Evolutionary conservation across 306 rosid species (phyloP), one percentile per base, ranked within the genome.

Genomic region (Acacia confusa): DNA sequence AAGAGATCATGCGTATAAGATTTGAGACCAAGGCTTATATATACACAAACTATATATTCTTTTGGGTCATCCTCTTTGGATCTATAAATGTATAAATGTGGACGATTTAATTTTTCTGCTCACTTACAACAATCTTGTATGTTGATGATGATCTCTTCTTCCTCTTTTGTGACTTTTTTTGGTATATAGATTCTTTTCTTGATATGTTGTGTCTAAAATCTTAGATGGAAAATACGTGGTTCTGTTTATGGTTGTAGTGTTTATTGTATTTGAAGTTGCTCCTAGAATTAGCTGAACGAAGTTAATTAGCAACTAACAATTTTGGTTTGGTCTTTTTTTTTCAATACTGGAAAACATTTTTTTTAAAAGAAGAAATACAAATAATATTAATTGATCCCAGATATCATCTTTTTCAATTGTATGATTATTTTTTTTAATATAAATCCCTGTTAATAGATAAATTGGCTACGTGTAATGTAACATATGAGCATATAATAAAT

Each of bases 131-230:
- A 60, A 2, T 80, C 84, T 25, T 66, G 73, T 67, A 1, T 70
- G 80, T 70, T 47, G 82, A 70, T 50, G 32, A 3, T 27, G 11
- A 16, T 61, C 28, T 2, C 10, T 36, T 34, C 38, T 63, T 28
- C 40, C 68, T 61, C 68, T 61, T 12, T 3, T 27, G 36, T 28
- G 68, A 27, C 34, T 12, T 5, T 25, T 53, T 63, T 63, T 13
- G 28, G 69, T 14, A 28, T 14, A 28, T 14, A 63, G 69, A 14
- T 28, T 28, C 40, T 63, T 63, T 15, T 63, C 38, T 68, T 80
- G 72, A 27, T 4, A 2, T 40, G 40, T 67, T 28, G 36, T 81
- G 84, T 84, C 60, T 53, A 11, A 17, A 7, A 87, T 52, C 78
- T 75, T 84, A 4, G 41, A 78, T 74, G 69, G 15, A 52, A 74